Evolutionary conservation across 2,329 filamentous ascomycete genomes (phyloP), one percentile per base, ranked within the genome.

Genomic region (Colletotrichum orbiculare): DNA sequence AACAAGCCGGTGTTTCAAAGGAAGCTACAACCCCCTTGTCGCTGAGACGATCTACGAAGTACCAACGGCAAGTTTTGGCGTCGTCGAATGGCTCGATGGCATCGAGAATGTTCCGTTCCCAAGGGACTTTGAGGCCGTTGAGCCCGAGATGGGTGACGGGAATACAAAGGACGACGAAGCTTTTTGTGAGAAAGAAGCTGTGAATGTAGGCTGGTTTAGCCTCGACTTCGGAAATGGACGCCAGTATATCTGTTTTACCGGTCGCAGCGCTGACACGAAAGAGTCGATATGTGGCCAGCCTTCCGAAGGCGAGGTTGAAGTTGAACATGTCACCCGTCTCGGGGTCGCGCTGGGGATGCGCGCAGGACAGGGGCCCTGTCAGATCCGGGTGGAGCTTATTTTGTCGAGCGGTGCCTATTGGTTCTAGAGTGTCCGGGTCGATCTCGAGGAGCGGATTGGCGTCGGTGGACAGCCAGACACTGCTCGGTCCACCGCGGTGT

Each of bases 261-360:
- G 87, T 90, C 0, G 82, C 74, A 0, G 87, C 85, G 15, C 85
- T 89, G 2, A 88, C 85, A 1, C 84, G 79, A 75, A 94, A 96
- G 13, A 96, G 73, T 13, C 90, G 87, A 73, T 95, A 96, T 0
- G 82, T 87, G 1, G 86, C 75, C 0, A 72, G 73, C 0, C 74
- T 76, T 0, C 88, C 89, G 15, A 92, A 74, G 0, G 88, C 83
- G n/a, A 94, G 84, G 72, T 96, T 96, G 78, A 87, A 95, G 77
- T 96, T 96, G 82, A 87, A 95, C 7, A 92, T 73, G 68, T 96
- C 92, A 7, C 93, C 92, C 0, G 89, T 94, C 0, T 78, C 75
- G 0, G 90, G 91, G 73, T 96, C 92, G 0, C 86, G 84, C 59
- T 90, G 88, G 0, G 90, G 87, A 73, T 96, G 93, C 0, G 93